Base-by-base conservation (phyloP, 1,139 yeast genomes). In the Diutina mesorugosa region DNA sequence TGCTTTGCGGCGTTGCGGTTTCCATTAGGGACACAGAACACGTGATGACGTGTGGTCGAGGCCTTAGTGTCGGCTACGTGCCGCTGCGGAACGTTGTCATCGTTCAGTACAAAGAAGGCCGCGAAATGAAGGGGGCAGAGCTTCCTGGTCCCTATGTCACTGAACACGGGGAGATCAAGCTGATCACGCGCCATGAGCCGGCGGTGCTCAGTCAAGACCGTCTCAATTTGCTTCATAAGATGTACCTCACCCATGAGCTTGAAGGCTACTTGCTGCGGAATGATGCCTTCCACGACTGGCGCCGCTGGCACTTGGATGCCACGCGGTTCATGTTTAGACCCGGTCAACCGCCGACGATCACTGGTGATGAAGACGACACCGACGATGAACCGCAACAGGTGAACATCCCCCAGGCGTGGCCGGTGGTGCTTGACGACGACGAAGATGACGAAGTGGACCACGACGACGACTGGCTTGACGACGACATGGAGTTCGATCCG, bases 141-240 rank as follows among this genome's bases (percentile, higher is more conserved):
- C n/a, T 50, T n/a, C 53, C 53, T n/a, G 53, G 53, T 6, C 53
- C 53, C 10, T 50, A 50, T 18, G 21, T 50, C 9, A 50, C 53
- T 12, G 45, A 32, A 12, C 53, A 50, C 21, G 53, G 53, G 9
- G 53, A 50, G 21, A 50, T 50, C 5, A 50, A 28, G 45, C 18
- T 12, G 8, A 5, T 38, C 3, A n/a, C 18, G 2, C 41, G 45
- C 9, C 18, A 38, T 8, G 45, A n/a, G 3, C 26, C 26, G 29
- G 53, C 53, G 8, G n/a, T 3, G 4, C 29, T 50, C 6, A 14
- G 29, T 16, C 12, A 32, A 3, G 12, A n/a, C 10, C 53, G 53
- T 9, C 32, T 29, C 14, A 12, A 50, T 6, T 50, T 50, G 29
- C 32, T 50, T 2, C 16, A 32, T 9, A 9, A 14, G 26, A 50